phyloP scores from a whole-genome alignment of 805 yeast species.

The Ogataea philodendri region DNA sequence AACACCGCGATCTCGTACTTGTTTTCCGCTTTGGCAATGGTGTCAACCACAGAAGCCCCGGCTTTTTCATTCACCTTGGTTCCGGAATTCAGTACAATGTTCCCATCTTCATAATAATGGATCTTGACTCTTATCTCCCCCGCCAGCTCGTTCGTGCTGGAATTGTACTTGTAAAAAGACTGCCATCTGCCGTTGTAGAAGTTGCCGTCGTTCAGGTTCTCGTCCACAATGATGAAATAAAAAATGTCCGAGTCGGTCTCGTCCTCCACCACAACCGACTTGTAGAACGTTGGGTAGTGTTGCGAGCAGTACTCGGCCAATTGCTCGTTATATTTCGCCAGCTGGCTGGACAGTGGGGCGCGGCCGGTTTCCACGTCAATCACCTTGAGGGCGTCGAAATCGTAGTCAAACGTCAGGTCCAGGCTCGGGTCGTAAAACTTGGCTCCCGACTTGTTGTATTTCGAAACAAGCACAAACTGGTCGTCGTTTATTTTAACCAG shows the following conservation, averaged over 20 bases:
- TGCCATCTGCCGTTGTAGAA: conserved; percentile 90
- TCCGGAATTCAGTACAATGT: conserved; percentile 67
- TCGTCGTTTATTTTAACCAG: conserved; percentile 30
- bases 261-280: conserved; percentile 43
- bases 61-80: conserved; percentile 34
- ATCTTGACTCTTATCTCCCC: conserved; percentile 70
- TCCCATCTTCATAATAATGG: conserved; percentile 96
- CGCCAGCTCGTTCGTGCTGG: conserved; percentile 32
- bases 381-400: conserved; percentile 47
- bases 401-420: conserved; percentile 54
- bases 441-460: conserved; percentile 46
- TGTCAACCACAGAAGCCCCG: conserved; percentile 36
- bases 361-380: conserved; percentile 48
- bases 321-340: conserved; percentile 20
- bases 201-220: conserved; percentile 68
- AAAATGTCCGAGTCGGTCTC: conserved; percentile 33
- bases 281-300: conserved; percentile 62
- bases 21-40: conserved; percentile 57
- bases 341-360: conserved; percentile 19
- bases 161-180: conserved; percentile 54
- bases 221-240: conserved; percentile 62
- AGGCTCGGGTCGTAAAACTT: conserved; percentile 55
- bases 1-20: conserved; percentile 58
- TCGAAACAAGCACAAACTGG: conserved; percentile 41
- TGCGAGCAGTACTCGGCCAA: conserved; percentile 54